Conservation (phyloP, 1,284 basidiomycete genomes). For the Mycena sp. region DNA sequence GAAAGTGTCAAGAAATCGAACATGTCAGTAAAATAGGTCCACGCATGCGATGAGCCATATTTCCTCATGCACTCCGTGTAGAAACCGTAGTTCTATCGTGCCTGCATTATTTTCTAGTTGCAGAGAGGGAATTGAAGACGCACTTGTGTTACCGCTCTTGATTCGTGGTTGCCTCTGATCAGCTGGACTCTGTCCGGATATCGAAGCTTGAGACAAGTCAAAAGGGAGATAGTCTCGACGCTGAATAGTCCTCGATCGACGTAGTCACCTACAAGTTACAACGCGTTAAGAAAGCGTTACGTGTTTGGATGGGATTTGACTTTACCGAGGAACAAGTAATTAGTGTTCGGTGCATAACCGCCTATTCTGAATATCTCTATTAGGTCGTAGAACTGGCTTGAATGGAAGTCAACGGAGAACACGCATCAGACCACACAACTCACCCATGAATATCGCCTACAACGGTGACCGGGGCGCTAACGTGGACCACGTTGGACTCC, state of each 20-base stretch:
- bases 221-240: constrained; percentile 97
- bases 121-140: constrained; percentile 38
- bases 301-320: background rate
- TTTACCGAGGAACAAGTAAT: constrained; percentile 94
- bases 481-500: constrained; percentile 98
- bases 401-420: constrained; percentile 40
- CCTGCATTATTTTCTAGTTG: constrained; percentile 34
- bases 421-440: constrained; percentile 27
- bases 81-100: constrained; percentile 93
- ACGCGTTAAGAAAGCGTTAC: background rate
- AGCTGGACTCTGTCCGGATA: constrained; percentile 98
- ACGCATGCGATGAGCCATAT: constrained; percentile 95
- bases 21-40: constrained; percentile 99
- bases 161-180: constrained; percentile 98
- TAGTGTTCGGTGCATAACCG: constrained; percentile 95
- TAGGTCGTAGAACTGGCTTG: constrained; percentile 98
- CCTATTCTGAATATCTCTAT: constrained; percentile 99
- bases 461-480: constrained; percentile 97
- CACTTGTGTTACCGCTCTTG: constrained; percentile 97
- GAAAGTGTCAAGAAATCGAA: constrained; percentile 98
- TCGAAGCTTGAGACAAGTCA: constrained; percentile 96
- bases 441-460: constrained; percentile 99
- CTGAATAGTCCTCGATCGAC: constrained; percentile 98
- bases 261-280: constrained; percentile 88
- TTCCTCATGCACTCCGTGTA: constrained; percentile 99